Evolutionary conservation across 768 basidiomycete species (phyloP), one percentile per base, ranked within the genome.

Genomic region (Kwoniella sp.): DNA sequence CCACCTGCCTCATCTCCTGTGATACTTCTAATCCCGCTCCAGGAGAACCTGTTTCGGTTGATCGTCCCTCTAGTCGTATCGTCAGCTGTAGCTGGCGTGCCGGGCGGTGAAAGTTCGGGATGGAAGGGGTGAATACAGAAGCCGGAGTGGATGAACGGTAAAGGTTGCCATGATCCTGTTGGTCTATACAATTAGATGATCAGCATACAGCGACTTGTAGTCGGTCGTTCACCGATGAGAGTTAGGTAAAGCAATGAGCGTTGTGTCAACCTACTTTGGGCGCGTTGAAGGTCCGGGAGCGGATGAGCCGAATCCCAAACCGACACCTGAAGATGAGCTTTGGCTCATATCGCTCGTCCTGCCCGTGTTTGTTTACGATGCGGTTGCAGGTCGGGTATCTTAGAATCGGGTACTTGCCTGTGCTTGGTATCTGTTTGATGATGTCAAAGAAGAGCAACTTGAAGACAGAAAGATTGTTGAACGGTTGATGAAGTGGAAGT

Each of bases 81-180:
- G 40, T 46, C 58, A 25, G 64, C 22, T 26, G 55, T 59, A 4
- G 68, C 48, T 8, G 66, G 60, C 13, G 65, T 63, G 6, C 22
- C 85, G 85, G 8, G 88, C 87, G 47, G 85, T 79, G 68, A 85
- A 83, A 69, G 85, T 44, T 69, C 54, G 21, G 68, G 71, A 22
- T 68, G 71, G 55, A 92, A 85, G 2, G 92, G 90, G 70, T 94
- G 89, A 60, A 90, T 86, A 26, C 90, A 91, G 82, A 93, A 92
- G 50, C 92, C 92, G 77, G 93, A 94, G n/a, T 91, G 85, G 71
- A 94, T 87, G 77, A 84, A 83, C 1, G 87, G 85, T 22, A 88
- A 83, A 22, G 87, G 87, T 53, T 87, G 85, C 86, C 86, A 87
- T 44, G 61, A 64, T 33, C 68, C 71, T 24, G 64, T 61, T 4